A percentile compares a stretch with the other conserved stretches of the same genome.
These are phyloP conservation scores for Coemansia sp. DNA, from an alignment of 192 early-diverging fungal species.

Conservation along the genomic window DNA sequence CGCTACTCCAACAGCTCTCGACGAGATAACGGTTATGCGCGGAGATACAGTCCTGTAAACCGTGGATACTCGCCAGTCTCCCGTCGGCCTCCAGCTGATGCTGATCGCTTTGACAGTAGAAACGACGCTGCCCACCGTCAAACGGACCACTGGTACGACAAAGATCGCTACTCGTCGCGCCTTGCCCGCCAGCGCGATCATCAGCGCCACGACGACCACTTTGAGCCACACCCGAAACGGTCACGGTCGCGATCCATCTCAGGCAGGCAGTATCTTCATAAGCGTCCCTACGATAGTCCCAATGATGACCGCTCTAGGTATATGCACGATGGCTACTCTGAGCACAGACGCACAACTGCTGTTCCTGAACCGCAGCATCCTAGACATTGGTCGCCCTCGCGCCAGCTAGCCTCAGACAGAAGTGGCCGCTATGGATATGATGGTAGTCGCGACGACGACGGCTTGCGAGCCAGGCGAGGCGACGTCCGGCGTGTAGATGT, in stretches of 20 bases:
- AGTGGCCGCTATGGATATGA: constrained; percentile 8
- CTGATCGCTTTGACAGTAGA: background rate
- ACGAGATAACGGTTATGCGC: constrained; percentile 1
- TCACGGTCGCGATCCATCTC: constrained; percentile 20
- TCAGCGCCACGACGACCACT: constrained; percentile 1
- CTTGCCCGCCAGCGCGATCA: background rate
- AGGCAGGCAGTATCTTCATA: constrained; percentile 7
- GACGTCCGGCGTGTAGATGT: background rate
- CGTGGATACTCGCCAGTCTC: constrained; percentile 2
- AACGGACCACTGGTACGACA: constrained; percentile 1
- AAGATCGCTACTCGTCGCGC: constrained; percentile 1
- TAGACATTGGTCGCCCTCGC: background rate
- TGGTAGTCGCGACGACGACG: constrained; percentile 10
- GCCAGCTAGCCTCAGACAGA: background rate
- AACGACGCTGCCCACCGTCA: background rate
- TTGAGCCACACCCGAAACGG: constrained; percentile 9
- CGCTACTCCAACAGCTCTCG: background rate
- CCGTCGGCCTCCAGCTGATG: background rate
- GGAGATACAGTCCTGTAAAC: constrained; percentile 10
- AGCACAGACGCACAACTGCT: background rate
- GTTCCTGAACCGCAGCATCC: background rate
- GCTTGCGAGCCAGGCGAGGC: background rate
- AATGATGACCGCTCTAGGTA: background rate
- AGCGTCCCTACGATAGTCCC: constrained; percentile 9
- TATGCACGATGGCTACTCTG: background rate